A percentile compares a stretch with the other conserved stretches of the same genome.
Evolutionary conservation across 768 basidiomycete genomes (phyloP).

Genomic region (Lactarius tabidus): DNA sequence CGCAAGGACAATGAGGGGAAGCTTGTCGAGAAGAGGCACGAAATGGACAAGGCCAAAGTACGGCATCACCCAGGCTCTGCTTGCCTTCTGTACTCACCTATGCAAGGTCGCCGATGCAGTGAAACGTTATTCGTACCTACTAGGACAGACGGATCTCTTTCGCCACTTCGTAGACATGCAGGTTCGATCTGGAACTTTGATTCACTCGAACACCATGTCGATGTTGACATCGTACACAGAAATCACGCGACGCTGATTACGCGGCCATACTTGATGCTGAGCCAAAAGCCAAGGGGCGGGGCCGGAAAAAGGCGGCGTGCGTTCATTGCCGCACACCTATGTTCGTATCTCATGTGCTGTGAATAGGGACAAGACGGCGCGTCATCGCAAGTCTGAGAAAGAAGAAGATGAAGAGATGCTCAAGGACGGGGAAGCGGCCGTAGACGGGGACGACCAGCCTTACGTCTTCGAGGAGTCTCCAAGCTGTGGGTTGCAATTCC

Average conservation of each 20-base stretch:
- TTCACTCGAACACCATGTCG: too few species aligned
- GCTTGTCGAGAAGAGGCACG: slow-evolving; percentile 65
- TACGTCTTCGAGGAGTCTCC: slow-evolving; percentile 95
- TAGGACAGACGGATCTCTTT: slow-evolving; percentile 97
- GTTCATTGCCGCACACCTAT: slow-evolving; percentile 26
- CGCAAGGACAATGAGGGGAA: slow-evolving; percentile 69
- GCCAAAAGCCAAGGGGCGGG: slow-evolving; percentile 78
- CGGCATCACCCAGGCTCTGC: slow-evolving; percentile 3
- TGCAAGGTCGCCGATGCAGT: slow-evolving; percentile 83
- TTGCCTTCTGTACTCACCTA: slow-evolving; percentile 16
- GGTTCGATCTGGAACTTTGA: slow-evolving; percentile 39
- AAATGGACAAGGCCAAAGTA: slow-evolving; percentile 88
- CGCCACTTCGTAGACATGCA: slow-evolving; percentile 98
- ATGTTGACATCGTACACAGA: slow-evolving; percentile 31
- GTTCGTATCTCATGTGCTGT: not conserved
- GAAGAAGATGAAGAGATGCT: slow-evolving; percentile 97
- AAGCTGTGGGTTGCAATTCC: slow-evolving; percentile 51
- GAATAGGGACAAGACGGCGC: slow-evolving; percentile 64
- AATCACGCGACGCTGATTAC: slow-evolving; percentile 90
- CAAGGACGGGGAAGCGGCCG: slow-evolving; percentile 77
- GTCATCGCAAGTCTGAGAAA: slow-evolving; percentile 94
- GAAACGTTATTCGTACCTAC: slow-evolving; percentile 94
- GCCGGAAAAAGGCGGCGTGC: slow-evolving; percentile 76
- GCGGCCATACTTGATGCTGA: slow-evolving; percentile 86
- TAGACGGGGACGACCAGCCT: slow-evolving; percentile 82